Evolutionary conservation across 2,329 filamentous ascomycete species (phyloP).

Genomic region (Neoascochyta sp.): DNA sequence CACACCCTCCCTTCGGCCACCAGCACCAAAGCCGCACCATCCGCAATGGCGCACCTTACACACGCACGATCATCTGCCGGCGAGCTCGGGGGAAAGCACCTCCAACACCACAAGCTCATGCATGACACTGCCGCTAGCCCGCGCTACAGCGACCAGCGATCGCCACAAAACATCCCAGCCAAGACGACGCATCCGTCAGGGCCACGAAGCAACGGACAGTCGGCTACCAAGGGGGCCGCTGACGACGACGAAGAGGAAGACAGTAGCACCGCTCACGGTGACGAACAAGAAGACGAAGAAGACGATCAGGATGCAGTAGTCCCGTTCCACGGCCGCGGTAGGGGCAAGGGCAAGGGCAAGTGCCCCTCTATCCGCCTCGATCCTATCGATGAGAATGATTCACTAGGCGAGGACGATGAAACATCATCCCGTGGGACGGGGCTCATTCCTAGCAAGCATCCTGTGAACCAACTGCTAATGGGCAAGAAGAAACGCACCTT

Average conservation of each 20-base stretch:
- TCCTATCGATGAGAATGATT: conserved; percentile 28
- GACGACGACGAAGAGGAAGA: conserved; percentile 37
- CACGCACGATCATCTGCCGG: conserved; percentile 20
- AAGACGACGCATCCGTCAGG: conserved; percentile 20
- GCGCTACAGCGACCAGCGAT: conserved; percentile 22
- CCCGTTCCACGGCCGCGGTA: conserved; percentile 32
- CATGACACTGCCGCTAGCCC: conserved; percentile 18
- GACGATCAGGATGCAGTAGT: conserved; percentile 32
- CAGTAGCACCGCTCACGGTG: conserved; percentile 29
- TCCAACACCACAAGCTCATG: conserved; percentile 29
- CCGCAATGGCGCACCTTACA: conserved; percentile 27
- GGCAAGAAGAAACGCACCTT: conserved; percentile 39
- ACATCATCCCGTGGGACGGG: conserved; percentile 26
- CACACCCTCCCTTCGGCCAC: conserved; percentile 1
- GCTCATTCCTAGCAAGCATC: conserved; percentile 28
- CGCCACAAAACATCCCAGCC: conserved; percentile 15
- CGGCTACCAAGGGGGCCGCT: conserved; percentile 24
- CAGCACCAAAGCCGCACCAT: conserved; percentile 3
- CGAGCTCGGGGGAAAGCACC: conserved; percentile 29
- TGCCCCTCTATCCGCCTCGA: conserved; percentile 37
- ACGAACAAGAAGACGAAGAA: conserved; percentile 36
- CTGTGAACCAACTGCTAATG: conserved; percentile 25
- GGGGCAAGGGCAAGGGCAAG: conserved; percentile 36
- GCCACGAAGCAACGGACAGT: conserved; percentile 25
- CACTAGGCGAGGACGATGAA: conserved; percentile 30